These are phyloP conservation scores for Astrocystis sublimbata DNA, from an alignment of 495 filamentous ascomycete species.

Conservation along the genomic window DNA sequence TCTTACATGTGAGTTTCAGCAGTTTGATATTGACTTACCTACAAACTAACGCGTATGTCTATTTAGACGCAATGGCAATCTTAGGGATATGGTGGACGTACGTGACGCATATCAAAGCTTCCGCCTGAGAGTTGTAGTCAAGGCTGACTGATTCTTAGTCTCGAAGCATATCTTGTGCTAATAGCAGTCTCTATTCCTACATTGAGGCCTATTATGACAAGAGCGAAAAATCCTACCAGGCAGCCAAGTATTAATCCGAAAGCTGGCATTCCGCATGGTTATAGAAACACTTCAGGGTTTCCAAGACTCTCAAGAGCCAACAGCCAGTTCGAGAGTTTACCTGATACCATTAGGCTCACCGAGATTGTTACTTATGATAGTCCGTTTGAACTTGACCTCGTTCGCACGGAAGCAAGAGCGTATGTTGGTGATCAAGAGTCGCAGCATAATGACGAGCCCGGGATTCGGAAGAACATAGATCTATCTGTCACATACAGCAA, in stretches of 20 bases:
- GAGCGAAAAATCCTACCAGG: neutral
- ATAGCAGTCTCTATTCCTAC: neutral
- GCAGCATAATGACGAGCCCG: neutral
- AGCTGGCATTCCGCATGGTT: neutral
- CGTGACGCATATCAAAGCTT: neutral
- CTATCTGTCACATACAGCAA: neutral
- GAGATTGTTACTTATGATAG: neutral
- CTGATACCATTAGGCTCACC: neutral
- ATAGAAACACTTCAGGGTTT: neutral
- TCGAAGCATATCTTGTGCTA: neutral
- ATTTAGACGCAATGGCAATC: neutral
- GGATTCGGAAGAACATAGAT: neutral
- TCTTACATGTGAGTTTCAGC: neutral
- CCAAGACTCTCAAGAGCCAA: neutral
- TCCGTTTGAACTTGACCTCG: neutral
- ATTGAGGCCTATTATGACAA: neutral
- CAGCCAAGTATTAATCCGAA: neutral
- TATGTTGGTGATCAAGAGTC: neutral
- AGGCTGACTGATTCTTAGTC: neutral
- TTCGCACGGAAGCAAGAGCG: neutral
- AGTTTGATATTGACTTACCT: neutral
- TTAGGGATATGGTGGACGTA: neutral
- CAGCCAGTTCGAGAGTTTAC: neutral
- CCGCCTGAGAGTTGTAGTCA: neutral
- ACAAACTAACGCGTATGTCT: neutral